A percentile compares a stretch with the other conserved stretches of the same genome.
Conservation (phyloP, 257 asterid genomes). For the Cynanchum wilfordii region DNA sequence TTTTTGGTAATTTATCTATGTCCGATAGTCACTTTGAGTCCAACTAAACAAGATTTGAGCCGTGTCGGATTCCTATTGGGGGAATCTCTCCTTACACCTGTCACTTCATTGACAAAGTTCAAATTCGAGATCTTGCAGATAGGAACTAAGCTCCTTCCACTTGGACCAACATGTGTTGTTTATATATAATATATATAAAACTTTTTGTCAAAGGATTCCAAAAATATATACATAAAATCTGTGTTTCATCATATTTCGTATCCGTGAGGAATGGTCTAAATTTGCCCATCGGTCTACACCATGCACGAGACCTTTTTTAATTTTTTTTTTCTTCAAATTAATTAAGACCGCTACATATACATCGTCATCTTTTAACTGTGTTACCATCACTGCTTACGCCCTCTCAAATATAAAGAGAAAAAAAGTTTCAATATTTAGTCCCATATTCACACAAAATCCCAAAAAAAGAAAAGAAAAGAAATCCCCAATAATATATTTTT, state of each 20-base stretch:
- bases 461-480: too few species aligned
- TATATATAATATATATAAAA: background rate
- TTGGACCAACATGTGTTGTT: too few species aligned
- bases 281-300: slow-evolving; percentile 7
- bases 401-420: background rate
- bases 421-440: background rate
- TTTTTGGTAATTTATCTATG: too few species aligned
- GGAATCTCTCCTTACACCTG: too few species aligned
- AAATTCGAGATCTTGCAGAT: too few species aligned
- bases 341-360: background rate
- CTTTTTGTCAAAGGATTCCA: slow-evolving; percentile 10
- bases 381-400: slow-evolving; percentile 26
- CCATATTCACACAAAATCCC: background rate
- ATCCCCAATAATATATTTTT: too few species aligned
- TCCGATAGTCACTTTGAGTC: too few species aligned
- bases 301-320: background rate
- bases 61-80: too few species aligned
- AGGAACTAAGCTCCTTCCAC: too few species aligned
- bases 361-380: slow-evolving; percentile 8
- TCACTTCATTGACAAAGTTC: too few species aligned
- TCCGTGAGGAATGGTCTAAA: background rate
- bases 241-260: background rate
- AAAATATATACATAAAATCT: background rate
- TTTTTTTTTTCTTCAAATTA: background rate
- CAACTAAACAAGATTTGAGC: too few species aligned